phyloP scores from a whole-genome alignment of 352 stramenopile species.

The Hyphochytrium catenoides region DNA sequence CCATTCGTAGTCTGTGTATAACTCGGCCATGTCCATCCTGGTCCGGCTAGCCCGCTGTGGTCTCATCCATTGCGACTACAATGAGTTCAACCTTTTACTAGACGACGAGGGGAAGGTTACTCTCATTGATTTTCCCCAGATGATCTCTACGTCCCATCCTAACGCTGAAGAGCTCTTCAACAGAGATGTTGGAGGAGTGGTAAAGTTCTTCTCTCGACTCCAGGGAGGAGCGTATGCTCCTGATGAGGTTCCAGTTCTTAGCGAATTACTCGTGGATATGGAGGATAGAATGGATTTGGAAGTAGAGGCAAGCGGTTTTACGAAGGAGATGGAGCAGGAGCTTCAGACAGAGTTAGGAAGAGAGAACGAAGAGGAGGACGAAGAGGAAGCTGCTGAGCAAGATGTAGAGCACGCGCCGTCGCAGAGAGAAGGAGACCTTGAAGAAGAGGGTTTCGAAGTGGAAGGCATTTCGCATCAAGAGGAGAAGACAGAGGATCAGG shows the following conservation, averaged over 20 bases:
- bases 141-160: constrained; percentile 93
- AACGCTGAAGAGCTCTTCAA: constrained; percentile 90
- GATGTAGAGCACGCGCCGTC: no score
- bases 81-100: constrained; percentile 99
- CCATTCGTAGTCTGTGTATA: constrained; percentile 61
- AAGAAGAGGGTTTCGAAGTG: no score
- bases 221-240: constrained; percentile 49
- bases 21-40: constrained; percentile 84
- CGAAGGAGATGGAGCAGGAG: constrained; percentile 38
- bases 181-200: constrained; percentile 82
- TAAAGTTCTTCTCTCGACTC: constrained; percentile 79
- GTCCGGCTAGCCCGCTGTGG: constrained; percentile 85
- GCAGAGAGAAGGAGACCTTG: no score
- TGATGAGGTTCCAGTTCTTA: constrained; percentile 36
- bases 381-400: no score
- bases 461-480: no score
- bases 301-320: constrained; percentile 49
- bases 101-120: constrained; percentile 77
- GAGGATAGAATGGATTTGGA: constrained; percentile 31
- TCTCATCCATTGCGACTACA: constrained; percentile 99
- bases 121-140: constrained; percentile 99
- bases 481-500: no score
- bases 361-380: constrained; percentile 5
- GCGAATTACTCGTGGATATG: constrained; percentile 36
- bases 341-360: constrained; percentile 23